Percentiles rank a stretch among this genome's conserved stretches.
Evolutionary conservation across 306 rosid genomes (phyloP).

Genomic region (Vigna radiata): DNA sequence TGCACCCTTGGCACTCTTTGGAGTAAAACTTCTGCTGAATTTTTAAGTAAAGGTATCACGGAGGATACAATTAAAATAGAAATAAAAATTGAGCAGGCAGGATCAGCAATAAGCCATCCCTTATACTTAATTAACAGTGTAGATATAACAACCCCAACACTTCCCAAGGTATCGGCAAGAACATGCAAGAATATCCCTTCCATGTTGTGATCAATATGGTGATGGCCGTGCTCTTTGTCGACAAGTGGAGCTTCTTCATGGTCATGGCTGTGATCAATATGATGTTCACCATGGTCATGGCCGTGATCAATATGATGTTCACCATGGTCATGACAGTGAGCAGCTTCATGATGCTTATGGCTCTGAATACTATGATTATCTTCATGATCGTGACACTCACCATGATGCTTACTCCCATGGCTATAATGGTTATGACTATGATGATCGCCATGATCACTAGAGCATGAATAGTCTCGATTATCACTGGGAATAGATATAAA

Average conservation of each 20-base stretch:
- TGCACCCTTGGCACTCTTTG: slow-evolving; percentile 84
- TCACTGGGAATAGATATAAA: slow-evolving; percentile 50
- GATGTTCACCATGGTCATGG: slow-evolving; percentile 35
- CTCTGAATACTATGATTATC: slow-evolving; percentile 39
- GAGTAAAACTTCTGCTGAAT: slow-evolving; percentile 87
- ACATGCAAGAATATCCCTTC: slow-evolving; percentile 98
- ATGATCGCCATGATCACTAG: slow-evolving; percentile 46
- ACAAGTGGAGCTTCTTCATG: slow-evolving; percentile 20
- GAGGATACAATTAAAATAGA: slow-evolving; percentile 84
- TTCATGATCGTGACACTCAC: slow-evolving; percentile 35
- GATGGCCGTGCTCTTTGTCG: slow-evolving; percentile 60
- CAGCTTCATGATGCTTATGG: slow-evolving; percentile 23
- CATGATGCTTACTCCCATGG: slow-evolving; percentile 38
- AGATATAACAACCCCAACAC: slow-evolving; percentile 95
- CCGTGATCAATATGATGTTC: slow-evolving; percentile 21
- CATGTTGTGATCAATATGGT: slow-evolving; percentile 97
- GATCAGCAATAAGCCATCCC: slow-evolving; percentile 97
- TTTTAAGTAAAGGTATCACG: slow-evolving; percentile 87
- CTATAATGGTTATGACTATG: neutral
- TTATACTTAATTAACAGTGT: slow-evolving; percentile 90
- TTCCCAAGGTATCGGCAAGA: slow-evolving; percentile 95
- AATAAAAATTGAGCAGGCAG: slow-evolving; percentile 94
- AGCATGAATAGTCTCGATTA: slow-evolving; percentile 49
- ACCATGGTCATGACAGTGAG: slow-evolving; percentile 36
- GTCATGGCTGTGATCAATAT: neutral